phyloP scores from a whole-genome alignment of 106 monocot species.

The Dendrobium nobile region DNA sequence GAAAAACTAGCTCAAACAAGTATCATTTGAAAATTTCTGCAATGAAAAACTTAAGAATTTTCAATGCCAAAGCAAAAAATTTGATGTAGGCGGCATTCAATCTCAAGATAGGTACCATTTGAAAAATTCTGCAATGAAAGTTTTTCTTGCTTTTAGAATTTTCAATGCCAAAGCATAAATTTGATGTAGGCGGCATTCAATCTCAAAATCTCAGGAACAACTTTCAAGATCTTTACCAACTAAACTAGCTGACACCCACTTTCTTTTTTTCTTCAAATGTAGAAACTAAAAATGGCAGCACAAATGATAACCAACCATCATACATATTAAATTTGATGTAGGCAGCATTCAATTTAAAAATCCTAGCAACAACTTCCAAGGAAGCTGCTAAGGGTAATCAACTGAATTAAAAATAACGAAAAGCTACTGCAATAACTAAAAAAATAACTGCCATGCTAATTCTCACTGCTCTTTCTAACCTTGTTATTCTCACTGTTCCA shows the following conservation, averaged over 20 bases:
- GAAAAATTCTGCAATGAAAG: no score
- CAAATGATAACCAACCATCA: background rate
- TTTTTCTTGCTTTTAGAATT: no score
- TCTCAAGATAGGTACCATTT: background rate
- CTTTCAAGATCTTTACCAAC: no score
- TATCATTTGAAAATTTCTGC: no score
- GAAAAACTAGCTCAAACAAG: background rate
- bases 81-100: no score
- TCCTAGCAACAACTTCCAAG: background rate
- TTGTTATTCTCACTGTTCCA: constrained; percentile 87
- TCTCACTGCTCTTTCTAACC: constrained; percentile 27
- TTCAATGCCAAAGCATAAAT: no score
- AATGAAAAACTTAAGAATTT: no score
- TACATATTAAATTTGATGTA: background rate
- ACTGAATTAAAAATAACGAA: background rate
- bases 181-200: no score
- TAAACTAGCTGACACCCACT: no score
- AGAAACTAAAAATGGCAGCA: background rate
- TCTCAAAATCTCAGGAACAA: no score
- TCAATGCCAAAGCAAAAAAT: no score
- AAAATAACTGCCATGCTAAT: background rate
- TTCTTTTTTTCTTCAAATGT: background rate
- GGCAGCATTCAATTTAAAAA: no score
- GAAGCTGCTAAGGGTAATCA: background rate
- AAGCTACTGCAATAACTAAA: background rate